Conservation (phyloP, 1,284 basidiomycete genomes). For the Cronartium ribicola region DNA sequence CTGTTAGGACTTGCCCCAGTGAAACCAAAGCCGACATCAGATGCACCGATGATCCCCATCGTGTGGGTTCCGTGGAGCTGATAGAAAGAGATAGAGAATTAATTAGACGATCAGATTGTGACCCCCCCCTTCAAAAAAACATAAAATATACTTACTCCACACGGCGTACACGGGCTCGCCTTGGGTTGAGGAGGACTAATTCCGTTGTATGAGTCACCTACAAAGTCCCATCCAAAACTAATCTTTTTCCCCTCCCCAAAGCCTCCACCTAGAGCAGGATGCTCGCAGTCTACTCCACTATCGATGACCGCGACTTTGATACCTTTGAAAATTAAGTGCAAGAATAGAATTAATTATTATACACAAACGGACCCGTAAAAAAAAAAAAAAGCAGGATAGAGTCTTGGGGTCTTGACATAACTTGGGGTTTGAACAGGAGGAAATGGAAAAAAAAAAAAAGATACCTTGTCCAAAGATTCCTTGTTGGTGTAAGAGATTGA, state of each 20-base stretch:
- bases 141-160: conserved; percentile 20
- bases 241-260: conserved; percentile 64
- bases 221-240: conserved; percentile 60
- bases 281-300: conserved; percentile 59
- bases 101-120: no score
- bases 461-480: conserved; percentile 19
- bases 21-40: conserved; percentile 35
- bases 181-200: not conserved
- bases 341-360: no score
- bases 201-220: conserved; percentile 45
- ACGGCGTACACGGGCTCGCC: conserved; percentile 23
- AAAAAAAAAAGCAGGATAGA: no score
- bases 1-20: conserved; percentile 31
- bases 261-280: conserved; percentile 63
- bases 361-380: no score
- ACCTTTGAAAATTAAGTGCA: no score
- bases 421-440: no score
- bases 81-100: not conserved
- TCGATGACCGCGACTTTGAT: conserved; percentile 48
- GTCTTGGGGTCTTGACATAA: no score
- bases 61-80: conserved; percentile 39
- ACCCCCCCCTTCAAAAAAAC: not conserved
- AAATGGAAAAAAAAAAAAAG: no score
- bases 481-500: conserved; percentile 53
- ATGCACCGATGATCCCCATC: conserved; percentile 31